Base-by-base conservation (phyloP, 768 basidiomycete species). In the Epithele typhae region DNA sequence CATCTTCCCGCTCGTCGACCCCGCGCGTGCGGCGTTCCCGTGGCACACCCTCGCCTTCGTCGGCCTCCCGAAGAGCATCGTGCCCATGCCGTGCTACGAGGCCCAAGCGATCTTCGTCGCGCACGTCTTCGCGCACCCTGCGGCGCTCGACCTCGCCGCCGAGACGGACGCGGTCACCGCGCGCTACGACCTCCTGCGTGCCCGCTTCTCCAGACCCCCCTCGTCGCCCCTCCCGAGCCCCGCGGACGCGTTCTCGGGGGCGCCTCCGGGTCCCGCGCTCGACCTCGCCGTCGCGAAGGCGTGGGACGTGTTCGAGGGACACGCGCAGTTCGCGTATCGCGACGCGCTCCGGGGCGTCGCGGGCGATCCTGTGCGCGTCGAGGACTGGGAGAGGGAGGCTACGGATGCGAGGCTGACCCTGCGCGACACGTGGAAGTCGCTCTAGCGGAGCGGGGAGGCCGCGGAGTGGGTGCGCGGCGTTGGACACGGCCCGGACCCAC, bases 31-130 rank as follows among this genome's bases (percentile, higher is more conserved):
- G 25, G 47, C 55, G 37, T 74, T 68, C 58, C 81, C 72, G 2
- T 67, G 72, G 1, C 59, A 70, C 1, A 74, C 74, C 5, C 58
- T 89, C 33, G 84, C 79, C 7, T 88, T 92, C 62, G 67, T 86
- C 42, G 79, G 86, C 2, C 74, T 90, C 10, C 70, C 71, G 1
- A 59, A 70, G 21, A 67, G 69, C 25, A 78, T 89, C 19, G 74
- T 74, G 0, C 92, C 92, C 3, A 76, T 94, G 49, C 91, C 89
- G 1, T 58, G 92, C 0, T 71, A 83, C 40, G 90, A 96, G 63
- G 79, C 78, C 0, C 93, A 95, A 64, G 82, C 84, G 0, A 77
- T 75, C 0, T 82, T 79, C 2, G 72, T 79, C 6, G 60, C 82
- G 19, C 70, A 71, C 19, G 77, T 74, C 0, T 84, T 87, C 49